Percentiles rank a stretch among this genome's conserved stretches.
Evolutionary conservation across 768 basidiomycete species (phyloP).

Genomic region (Austroboletus festivus): DNA sequence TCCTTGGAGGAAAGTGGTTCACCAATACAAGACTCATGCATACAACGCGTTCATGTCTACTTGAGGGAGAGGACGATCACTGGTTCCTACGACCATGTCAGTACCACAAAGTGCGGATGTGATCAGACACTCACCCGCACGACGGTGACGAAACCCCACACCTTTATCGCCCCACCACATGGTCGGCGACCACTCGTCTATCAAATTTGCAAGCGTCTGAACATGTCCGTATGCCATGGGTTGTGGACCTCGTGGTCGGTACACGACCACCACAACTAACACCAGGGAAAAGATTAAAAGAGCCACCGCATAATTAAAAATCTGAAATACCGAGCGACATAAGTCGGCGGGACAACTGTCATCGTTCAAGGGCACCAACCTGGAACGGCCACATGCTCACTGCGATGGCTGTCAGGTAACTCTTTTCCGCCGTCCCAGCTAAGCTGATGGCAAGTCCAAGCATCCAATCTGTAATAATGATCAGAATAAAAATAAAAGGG

Average conservation of each 20-base stretch:
- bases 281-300: constrained; percentile 21
- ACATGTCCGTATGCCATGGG: constrained; percentile 34
- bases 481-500: not conserved
- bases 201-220: constrained; percentile 32
- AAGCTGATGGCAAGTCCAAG: constrained; percentile 28
- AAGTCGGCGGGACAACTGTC: not conserved
- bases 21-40: constrained; percentile 6
- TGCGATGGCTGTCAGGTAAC: constrained; percentile 10
- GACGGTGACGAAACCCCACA: constrained; percentile 1
- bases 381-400: constrained; percentile 29
- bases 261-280: constrained; percentile 10
- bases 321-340: constrained; percentile 12
- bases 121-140: constrained; percentile 22
- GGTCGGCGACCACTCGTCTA: constrained; percentile 36
- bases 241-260: constrained; percentile 23
- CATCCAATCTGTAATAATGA: constrained; percentile 28
- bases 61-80: constrained; percentile 15
- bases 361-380: constrained; percentile 5
- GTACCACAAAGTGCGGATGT: not conserved
- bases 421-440: constrained; percentile 9
- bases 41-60: constrained; percentile 24
- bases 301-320: constrained; percentile 24
- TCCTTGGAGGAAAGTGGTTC: too few species aligned
- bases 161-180: constrained; percentile 33
- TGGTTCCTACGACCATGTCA: constrained; percentile 20